phyloP scores from a whole-genome alignment of 2,329 filamentous ascomycete species.

The Pseudocercospora pini-densiflorae region DNA sequence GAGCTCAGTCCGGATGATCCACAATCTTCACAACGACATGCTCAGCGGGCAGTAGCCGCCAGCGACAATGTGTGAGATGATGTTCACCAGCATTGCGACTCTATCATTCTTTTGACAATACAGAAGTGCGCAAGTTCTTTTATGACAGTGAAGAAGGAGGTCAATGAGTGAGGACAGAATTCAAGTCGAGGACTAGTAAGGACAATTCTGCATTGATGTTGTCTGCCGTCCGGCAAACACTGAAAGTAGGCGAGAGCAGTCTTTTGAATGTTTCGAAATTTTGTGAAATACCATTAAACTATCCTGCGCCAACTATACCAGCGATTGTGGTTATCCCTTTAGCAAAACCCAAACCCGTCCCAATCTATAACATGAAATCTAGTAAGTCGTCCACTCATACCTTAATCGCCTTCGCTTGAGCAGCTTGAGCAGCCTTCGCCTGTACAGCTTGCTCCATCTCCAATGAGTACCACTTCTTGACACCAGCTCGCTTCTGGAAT shows the following conservation, averaged over 20 bases:
- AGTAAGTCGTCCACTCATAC: not conserved
- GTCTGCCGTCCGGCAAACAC: not conserved
- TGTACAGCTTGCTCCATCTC: not conserved
- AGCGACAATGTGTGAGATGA: too few relatives aligned
- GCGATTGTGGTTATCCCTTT: not conserved
- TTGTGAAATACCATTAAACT: not conserved
- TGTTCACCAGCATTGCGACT: too few relatives aligned
- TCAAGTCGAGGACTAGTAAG: too few relatives aligned
- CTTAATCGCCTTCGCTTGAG: not conserved
- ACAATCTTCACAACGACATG: not conserved
- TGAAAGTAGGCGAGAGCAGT: not conserved
- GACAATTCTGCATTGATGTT: not conserved
- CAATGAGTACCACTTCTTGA: conserved; percentile 34
- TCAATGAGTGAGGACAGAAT: too few relatives aligned
- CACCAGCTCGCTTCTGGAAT: conserved; percentile 32
- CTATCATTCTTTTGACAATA: too few relatives aligned
- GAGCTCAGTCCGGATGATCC: not conserved
- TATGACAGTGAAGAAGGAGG: too few relatives aligned
- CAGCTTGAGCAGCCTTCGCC: conserved; percentile 2
- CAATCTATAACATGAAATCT: not conserved
- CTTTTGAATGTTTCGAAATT: not conserved
- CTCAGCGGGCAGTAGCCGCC: too few relatives aligned
- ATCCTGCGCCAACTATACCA: not conserved
- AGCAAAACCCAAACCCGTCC: not conserved
- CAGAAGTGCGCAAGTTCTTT: too few relatives aligned